phyloP scores from a whole-genome alignment of 2,329 filamentous ascomycete species.

The Teratosphaeria nubilosa region DNA sequence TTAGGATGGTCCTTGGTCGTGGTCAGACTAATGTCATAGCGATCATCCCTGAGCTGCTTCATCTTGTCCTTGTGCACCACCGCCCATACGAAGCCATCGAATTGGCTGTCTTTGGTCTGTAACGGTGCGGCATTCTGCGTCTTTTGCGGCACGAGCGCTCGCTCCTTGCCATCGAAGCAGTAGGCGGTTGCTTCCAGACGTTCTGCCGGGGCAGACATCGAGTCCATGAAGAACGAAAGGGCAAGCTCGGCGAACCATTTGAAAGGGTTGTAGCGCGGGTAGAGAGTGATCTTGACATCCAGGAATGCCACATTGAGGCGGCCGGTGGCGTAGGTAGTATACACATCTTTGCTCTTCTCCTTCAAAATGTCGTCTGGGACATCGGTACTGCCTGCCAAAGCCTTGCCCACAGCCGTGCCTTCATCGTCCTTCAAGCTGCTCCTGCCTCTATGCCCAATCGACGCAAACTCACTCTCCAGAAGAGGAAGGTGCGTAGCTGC shows the following conservation, averaged over 20 bases:
- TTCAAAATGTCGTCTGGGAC: conserved; percentile 56
- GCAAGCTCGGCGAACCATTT: conserved; percentile 55
- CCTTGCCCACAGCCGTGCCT: conserved; percentile 21
- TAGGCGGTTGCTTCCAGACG: conserved; percentile 68
- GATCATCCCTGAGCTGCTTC: conserved; percentile 79
- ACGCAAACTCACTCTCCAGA: conserved; percentile 72
- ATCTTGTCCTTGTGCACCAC: conserved; percentile 92
- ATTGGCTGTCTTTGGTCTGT: conserved; percentile 48
- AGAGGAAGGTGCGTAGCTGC: conserved; percentile 61
- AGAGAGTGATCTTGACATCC: conserved; percentile 71
- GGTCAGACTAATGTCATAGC: conserved; percentile 89
- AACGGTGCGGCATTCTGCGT: conserved; percentile 42
- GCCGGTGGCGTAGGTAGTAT: conserved; percentile 76
- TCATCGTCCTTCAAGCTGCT: conserved; percentile 26
- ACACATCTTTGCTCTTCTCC: conserved; percentile 84
- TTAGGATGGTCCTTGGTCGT: conserved; percentile 87
- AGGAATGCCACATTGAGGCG: conserved; percentile 87
- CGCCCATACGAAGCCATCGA: conserved; percentile 89
- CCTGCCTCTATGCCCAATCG: conserved; percentile 64
- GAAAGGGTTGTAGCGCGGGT: conserved; percentile 80
- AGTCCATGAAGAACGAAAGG: conserved; percentile 71
- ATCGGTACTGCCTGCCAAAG: conserved; percentile 30
- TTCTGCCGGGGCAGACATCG: conserved; percentile 59
- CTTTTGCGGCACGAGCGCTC: conserved; percentile 56
- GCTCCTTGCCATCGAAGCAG: conserved; percentile 87